Percentiles rank a stretch among this genome's conserved stretches.
Conservation (phyloP, 257 asterid genomes). For the Solanum lycopersicoides region DNA sequence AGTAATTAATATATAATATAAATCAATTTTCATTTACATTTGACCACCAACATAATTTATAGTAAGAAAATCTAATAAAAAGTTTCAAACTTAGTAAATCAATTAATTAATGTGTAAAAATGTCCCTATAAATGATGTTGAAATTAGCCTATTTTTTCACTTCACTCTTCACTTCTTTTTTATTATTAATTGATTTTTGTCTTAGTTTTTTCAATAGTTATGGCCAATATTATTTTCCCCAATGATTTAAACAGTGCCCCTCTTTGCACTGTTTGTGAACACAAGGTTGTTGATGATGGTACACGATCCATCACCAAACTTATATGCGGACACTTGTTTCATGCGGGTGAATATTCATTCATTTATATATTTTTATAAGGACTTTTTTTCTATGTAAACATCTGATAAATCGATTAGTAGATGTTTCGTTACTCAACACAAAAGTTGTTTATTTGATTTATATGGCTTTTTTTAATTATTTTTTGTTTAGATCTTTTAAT, state of each 20-base stretch:
- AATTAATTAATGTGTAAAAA: too few species aligned
- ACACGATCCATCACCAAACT: background rate
- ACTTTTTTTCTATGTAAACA: too few species aligned
- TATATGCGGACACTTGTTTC: background rate
- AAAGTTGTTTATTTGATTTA: too few species aligned
- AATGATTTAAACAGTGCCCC: background rate
- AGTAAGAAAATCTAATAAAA: background rate
- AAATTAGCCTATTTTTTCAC: background rate
- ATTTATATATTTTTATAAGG: background rate
- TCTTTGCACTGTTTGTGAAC: background rate
- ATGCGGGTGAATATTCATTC: background rate
- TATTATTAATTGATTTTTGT: background rate
- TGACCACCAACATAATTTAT: background rate
- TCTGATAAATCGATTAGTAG: too few species aligned
- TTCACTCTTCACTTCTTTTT: background rate
- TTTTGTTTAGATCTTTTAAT: too few species aligned
- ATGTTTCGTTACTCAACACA: too few species aligned
- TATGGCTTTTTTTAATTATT: too few species aligned
- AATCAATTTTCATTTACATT: background rate
- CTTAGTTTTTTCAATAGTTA: background rate
- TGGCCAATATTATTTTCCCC: background rate
- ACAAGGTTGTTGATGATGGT: background rate
- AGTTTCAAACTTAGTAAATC: background rate
- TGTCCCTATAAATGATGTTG: background rate
- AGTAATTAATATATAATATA: too few species aligned